Conservation (phyloP, 1,284 basidiomycete genomes). For the Moesziomyces antarcticus region DNA sequence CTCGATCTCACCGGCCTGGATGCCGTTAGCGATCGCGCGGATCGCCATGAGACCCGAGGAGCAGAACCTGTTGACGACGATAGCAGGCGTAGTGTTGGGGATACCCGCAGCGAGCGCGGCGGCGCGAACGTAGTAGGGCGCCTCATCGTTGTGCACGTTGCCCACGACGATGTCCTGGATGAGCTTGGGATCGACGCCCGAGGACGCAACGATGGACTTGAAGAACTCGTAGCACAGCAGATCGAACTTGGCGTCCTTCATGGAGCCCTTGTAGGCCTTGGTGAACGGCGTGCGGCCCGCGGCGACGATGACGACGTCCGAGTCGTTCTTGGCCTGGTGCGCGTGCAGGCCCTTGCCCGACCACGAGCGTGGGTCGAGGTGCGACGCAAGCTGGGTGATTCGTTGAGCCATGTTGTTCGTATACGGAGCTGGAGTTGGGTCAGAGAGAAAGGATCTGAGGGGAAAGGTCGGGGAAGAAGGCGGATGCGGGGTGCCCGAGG, state of each 20-base stretch:
- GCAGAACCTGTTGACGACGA: slow-evolving; percentile 69
- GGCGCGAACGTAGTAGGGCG: slow-evolving; percentile 67
- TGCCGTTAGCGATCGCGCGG: slow-evolving; percentile 81
- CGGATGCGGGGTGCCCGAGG: background rate
- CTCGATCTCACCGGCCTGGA: slow-evolving; percentile 82
- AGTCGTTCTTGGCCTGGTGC: slow-evolving; percentile 55
- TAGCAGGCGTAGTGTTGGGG: slow-evolving; percentile 79
- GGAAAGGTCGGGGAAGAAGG: background rate
- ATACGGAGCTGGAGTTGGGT: background rate
- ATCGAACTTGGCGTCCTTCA: slow-evolving; percentile 75
- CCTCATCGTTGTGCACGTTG: slow-evolving; percentile 58
- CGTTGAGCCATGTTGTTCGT: slow-evolving; percentile 45
- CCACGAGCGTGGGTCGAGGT: slow-evolving; percentile 63
- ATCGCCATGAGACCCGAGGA: slow-evolving; percentile 88
- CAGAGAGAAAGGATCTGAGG: background rate
- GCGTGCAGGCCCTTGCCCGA: slow-evolving; percentile 55
- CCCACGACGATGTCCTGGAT: slow-evolving; percentile 83
- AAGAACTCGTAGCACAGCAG: slow-evolving; percentile 43
- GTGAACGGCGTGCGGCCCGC: slow-evolving; percentile 83
- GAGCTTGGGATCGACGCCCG: slow-evolving; percentile 76
- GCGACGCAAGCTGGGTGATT: slow-evolving; percentile 58
- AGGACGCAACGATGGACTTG: slow-evolving; percentile 75
- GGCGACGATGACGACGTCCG: slow-evolving; percentile 78
- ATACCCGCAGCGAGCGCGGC: slow-evolving; percentile 84
- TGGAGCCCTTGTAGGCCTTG: slow-evolving; percentile 79